These are phyloP conservation scores for Alternaria metachromatica DNA, from an alignment of 2,329 filamentous ascomycete genomes.

Conservation along the genomic window DNA sequence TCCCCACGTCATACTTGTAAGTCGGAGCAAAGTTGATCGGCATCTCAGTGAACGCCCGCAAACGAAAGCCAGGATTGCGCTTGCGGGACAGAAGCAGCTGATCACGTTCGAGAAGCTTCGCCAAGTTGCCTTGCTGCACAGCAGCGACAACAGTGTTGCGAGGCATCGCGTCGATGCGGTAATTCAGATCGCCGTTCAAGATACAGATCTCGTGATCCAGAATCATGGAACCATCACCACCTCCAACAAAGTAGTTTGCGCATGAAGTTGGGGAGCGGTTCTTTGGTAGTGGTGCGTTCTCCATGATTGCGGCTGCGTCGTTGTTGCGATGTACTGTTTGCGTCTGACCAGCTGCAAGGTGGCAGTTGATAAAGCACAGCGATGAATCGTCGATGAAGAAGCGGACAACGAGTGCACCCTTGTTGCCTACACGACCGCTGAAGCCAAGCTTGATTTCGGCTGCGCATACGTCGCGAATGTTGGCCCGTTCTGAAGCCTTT, in stretches of 20 bases:
- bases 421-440: slow-evolving; percentile 95
- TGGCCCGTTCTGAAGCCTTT: slow-evolving; percentile 75
- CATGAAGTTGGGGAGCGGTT: slow-evolving; percentile 71
- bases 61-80: slow-evolving; percentile 86
- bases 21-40: slow-evolving; percentile 93
- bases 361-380: slow-evolving; percentile 95
- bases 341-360: slow-evolving; percentile 91
- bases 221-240: slow-evolving; percentile 94
- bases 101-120: slow-evolving; percentile 88
- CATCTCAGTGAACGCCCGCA: slow-evolving; percentile 88
- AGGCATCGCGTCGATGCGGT: slow-evolving; percentile 96
- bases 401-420: slow-evolving; percentile 90
- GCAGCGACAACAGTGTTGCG: slow-evolving; percentile 90
- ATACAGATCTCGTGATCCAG: slow-evolving; percentile 98
- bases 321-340: slow-evolving; percentile 91
- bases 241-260: slow-evolving; percentile 81
- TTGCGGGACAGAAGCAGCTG: slow-evolving; percentile 88
- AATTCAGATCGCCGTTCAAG: slow-evolving; percentile 95
- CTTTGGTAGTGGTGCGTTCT: slow-evolving; percentile 74
- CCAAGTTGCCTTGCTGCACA: slow-evolving; percentile 79
- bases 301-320: slow-evolving; percentile 88
- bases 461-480: slow-evolving; percentile 77
- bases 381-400: slow-evolving; percentile 94
- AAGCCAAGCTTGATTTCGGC: slow-evolving; percentile 94
- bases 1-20: slow-evolving; percentile 98